These are phyloP conservation scores for Fusarium lyarnte DNA, from an alignment of 2,329 filamentous ascomycete species.

Conservation along the genomic window DNA sequence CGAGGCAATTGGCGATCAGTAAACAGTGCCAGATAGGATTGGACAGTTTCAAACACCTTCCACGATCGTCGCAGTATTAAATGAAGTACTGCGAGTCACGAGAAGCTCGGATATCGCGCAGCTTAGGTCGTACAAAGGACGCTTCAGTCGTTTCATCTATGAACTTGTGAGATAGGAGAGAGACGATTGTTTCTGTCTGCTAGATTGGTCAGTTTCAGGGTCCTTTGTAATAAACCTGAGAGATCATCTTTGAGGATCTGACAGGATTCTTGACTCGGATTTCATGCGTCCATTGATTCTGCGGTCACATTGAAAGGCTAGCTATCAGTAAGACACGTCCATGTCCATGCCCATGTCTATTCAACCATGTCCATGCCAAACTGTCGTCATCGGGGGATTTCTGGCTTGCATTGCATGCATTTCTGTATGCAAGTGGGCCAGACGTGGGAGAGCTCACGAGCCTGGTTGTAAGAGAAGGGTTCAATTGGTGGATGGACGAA, in stretches of 20 bases:
- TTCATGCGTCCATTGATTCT: slow-evolving; percentile 6
- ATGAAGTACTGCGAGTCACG: slow-evolving; percentile 25
- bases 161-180: neutral
- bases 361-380: slow-evolving; percentile 24
- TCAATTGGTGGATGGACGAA: slow-evolving; percentile 29
- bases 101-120: slow-evolving; percentile 7
- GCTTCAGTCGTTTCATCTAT: slow-evolving; percentile 13
- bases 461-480: slow-evolving; percentile 24
- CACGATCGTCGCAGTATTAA: slow-evolving; percentile 26
- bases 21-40: slow-evolving; percentile 18
- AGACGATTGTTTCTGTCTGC: neutral
- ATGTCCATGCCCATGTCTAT: neutral
- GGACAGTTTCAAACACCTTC: slow-evolving; percentile 24
- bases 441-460: slow-evolving; percentile 27
- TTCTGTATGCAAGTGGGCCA: slow-evolving; percentile 27
- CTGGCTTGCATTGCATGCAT: slow-evolving; percentile 32
- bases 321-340: slow-evolving; percentile 13
- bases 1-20: slow-evolving; percentile 34
- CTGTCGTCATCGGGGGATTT: slow-evolving; percentile 38
- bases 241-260: slow-evolving; percentile 12
- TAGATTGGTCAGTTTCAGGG: slow-evolving; percentile 12
- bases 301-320: slow-evolving; percentile 19
- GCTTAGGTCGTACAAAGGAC: slow-evolving; percentile 5
- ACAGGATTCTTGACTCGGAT: slow-evolving; percentile 22
- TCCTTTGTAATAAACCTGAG: slow-evolving; percentile 2